A percentile compares a stretch with the other conserved stretches of the same genome.
phyloP scores from a whole-genome alignment of 345 rosid species.

The Adansonia digitata region DNA sequence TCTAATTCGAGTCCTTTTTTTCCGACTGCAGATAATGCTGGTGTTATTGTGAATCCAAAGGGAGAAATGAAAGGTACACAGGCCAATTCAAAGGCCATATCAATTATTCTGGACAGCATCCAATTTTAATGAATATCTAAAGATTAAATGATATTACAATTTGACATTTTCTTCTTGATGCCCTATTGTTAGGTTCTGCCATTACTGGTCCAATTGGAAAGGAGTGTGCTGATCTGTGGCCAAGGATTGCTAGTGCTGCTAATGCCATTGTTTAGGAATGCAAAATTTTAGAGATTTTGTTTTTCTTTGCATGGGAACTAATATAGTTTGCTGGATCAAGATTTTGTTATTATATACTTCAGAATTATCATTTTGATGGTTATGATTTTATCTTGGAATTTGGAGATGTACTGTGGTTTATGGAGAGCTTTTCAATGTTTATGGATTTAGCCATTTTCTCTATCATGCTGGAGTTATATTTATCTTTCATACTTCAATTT shows the following conservation, averaged over 20 bases:
- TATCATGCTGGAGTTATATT: neutral
- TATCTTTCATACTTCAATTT: too few species aligned
- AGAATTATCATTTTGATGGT: neutral
- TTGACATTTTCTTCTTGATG: neutral
- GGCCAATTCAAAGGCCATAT: neutral
- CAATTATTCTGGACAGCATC: neutral
- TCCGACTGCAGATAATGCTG: conserved; percentile 77
- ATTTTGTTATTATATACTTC: neutral
- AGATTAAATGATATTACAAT: neutral
- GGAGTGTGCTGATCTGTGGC: conserved; percentile 96
- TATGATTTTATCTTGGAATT: neutral
- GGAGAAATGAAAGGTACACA: conserved; percentile 94
- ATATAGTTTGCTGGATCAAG: neutral
- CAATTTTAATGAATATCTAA: neutral
- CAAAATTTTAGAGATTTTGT: neutral
- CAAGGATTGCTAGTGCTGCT: conserved; percentile 94
- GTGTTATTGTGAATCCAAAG: conserved; percentile 87
- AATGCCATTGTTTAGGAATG: conserved; percentile 50
- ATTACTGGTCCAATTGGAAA: conserved; percentile 90
- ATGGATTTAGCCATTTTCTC: neutral
- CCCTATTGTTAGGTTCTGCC: conserved; percentile 50
- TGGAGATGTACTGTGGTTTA: neutral
- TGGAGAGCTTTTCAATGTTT: neutral
- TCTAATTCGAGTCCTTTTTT: neutral
- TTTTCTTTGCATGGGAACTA: neutral